Percentiles rank a stretch among this genome's conserved stretches.
phyloP scores from a whole-genome alignment of 106 monocot species.

The Posidonia australis region DNA sequence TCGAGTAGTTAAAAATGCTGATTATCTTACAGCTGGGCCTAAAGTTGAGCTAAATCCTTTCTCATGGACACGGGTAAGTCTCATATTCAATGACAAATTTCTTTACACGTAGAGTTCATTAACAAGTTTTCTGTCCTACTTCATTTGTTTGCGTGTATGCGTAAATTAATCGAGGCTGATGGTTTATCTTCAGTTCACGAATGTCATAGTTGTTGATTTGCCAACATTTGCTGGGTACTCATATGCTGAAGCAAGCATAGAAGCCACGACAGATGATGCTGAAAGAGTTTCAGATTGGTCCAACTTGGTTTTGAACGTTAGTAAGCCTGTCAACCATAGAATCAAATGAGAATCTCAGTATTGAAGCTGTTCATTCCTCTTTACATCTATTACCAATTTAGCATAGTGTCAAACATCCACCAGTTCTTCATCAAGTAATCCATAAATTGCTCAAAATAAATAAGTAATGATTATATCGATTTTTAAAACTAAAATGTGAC shows the following conservation, averaged over 20 bases:
- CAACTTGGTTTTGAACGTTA: background rate
- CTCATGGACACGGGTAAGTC: conserved; percentile 41
- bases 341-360: background rate
- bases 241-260: background rate
- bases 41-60: conserved; percentile 26
- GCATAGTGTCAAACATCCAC: background rate
- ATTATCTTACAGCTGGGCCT: conserved; percentile 14
- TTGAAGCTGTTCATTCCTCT: background rate
- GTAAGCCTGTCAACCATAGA: background rate
- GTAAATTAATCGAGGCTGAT: background rate
- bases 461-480: too few relatives aligned
- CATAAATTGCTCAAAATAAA: too few relatives aligned
- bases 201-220: conserved; percentile 1
- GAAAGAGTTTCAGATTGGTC: background rate
- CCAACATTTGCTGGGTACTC: conserved; percentile 1
- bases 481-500: too few relatives aligned
- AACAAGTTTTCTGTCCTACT: background rate
- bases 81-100: too few relatives aligned
- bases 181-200: background rate
- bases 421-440: background rate
- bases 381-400: background rate
- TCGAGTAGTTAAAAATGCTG: conserved; percentile 11
- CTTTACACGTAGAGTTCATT: too few relatives aligned
- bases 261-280: background rate
- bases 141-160: background rate